Evolutionary conservation across 345 rosid species (phyloP).

Genomic region (Excoecaria cochinchinensis): DNA sequence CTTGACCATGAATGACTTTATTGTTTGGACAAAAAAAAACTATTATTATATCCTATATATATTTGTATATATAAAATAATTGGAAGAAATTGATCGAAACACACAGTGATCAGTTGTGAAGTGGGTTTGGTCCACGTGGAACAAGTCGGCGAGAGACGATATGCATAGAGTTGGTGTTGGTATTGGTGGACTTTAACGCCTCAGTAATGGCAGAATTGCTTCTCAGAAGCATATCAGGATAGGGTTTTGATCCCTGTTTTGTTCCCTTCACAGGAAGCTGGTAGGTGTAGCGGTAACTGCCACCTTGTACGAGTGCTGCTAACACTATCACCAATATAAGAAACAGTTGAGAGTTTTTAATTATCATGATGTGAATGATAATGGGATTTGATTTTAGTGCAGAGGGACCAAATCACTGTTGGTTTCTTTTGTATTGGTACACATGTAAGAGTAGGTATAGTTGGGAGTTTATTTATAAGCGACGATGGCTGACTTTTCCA

Average conservation of each 20-base stretch:
- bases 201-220: slow-evolving; percentile 25
- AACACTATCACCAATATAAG: slow-evolving; percentile 21
- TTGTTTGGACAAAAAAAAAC: too few relatives aligned
- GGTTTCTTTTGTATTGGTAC: neutral
- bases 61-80: too few relatives aligned
- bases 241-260: slow-evolving; percentile 13
- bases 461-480: slow-evolving; percentile 19
- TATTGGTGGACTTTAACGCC: slow-evolving; percentile 9
- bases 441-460: slow-evolving; percentile 5
- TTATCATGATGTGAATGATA: slow-evolving; percentile 16
- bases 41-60: too few relatives aligned
- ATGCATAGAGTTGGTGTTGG: slow-evolving; percentile 9
- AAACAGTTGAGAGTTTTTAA: slow-evolving; percentile 7
- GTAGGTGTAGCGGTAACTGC: slow-evolving; percentile 23
- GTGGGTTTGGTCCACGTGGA: slow-evolving; percentile 46
- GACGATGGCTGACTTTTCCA: neutral
- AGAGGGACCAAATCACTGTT: neutral
- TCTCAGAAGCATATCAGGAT: slow-evolving; percentile 21
- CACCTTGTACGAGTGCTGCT: slow-evolving; percentile 22
- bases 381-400: neutral
- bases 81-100: neutral
- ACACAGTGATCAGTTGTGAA: slow-evolving; percentile 35
- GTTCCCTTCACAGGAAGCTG: neutral
- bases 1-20: too few relatives aligned
- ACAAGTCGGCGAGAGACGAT: slow-evolving; percentile 37